Base-by-base conservation (phyloP, 805 yeast species). In the Monosporozyma servazzii region DNA sequence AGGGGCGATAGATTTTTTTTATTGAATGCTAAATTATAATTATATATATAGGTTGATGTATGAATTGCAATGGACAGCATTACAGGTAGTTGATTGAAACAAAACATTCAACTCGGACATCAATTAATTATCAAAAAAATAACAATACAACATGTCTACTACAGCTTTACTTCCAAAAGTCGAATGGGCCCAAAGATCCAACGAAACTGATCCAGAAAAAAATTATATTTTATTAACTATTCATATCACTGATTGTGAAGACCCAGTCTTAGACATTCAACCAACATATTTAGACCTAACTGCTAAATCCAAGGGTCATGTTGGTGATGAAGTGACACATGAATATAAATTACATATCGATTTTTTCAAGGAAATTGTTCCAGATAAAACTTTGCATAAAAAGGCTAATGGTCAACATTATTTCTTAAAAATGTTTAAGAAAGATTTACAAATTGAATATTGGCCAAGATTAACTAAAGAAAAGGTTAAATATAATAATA, bases 401-500 rank as follows among this genome's bases (percentile, higher is more conserved):
- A 59, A 62, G 54, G 73, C 77, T 48, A 82, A 86, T 53, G 80
- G 81, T 43, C 69, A 66, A 53, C 81, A 81, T 56, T 65, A 72
- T 59, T 86, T 53, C 74, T 74, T 60, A 78, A 87, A 54, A 76
- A 82, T 49, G 67, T 90, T 57, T 76, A 84, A 72, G 88, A 93
- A 79, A 78, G 80, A 78, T 51, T 66, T 76, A 21, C 75, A 79
- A 58, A 80, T 73, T 53, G 97, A 89, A 65, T 91, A 71, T 76
- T 91, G 99, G 99, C 98, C 99, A 60, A 81, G 98, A 65, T 77
- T 91, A 67, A 85, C 90, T 51, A 90, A 89, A 71, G 90, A 86
- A 62, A 88, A 89, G 74, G 75, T 78, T 63, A 88, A 83, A 67
- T 79, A 77, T 55, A 88, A 82, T 57, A 87, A 79, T 70, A 79